A percentile compares a stretch with the other conserved stretches of the same genome.
Evolutionary conservation across 1,284 basidiomycete species (phyloP).

Genomic region (Afroboletus lepidellus): DNA sequence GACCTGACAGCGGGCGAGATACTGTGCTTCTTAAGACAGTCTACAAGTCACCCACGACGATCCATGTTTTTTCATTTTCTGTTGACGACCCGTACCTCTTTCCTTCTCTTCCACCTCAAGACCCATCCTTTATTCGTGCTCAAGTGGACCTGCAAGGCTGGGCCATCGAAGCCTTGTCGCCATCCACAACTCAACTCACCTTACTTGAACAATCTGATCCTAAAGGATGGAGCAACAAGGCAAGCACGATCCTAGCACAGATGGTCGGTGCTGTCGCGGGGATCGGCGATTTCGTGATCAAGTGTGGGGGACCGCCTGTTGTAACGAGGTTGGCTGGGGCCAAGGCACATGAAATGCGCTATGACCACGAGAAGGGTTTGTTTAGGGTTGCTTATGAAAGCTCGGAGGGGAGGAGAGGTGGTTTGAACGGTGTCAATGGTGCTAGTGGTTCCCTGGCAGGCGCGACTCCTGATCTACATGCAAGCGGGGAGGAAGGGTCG

Average conservation of each 20-base stretch:
- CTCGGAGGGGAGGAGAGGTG: constrained; percentile 50
- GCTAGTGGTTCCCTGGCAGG: constrained; percentile 14
- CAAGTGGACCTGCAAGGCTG: constrained; percentile 96
- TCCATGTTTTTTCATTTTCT: constrained; percentile 96
- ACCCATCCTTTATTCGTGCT: constrained; percentile 82
- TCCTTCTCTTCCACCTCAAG: constrained; percentile 70
- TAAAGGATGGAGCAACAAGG: constrained; percentile 96
- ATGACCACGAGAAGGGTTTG: constrained; percentile 84
- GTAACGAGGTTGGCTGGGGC: constrained; percentile 84
- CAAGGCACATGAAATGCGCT: constrained; percentile 69
- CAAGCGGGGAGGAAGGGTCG: constrained; percentile 13
- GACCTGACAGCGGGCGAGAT: constrained; percentile 75
- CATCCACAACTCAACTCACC: constrained; percentile 92
- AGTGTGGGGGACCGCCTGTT: constrained; percentile 90
- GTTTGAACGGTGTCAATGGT: constrained; percentile 25
- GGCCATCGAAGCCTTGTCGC: constrained; percentile 94
- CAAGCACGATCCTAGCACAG: constrained; percentile 80
- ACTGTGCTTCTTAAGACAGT: constrained; percentile 90
- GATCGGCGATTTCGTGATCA: constrained; percentile 93
- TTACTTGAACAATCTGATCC: constrained; percentile 97
- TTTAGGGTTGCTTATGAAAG: constrained; percentile 88
- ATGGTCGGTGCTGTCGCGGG: constrained; percentile 88
- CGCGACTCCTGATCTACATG: constrained; percentile 5
- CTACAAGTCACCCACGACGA: constrained; percentile 94
- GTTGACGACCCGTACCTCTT: constrained; percentile 88